A percentile compares a stretch with the other conserved stretches of the same genome.
Conservation (phyloP, 768 basidiomycete genomes). For the Sarcomyxa edulis region DNA sequence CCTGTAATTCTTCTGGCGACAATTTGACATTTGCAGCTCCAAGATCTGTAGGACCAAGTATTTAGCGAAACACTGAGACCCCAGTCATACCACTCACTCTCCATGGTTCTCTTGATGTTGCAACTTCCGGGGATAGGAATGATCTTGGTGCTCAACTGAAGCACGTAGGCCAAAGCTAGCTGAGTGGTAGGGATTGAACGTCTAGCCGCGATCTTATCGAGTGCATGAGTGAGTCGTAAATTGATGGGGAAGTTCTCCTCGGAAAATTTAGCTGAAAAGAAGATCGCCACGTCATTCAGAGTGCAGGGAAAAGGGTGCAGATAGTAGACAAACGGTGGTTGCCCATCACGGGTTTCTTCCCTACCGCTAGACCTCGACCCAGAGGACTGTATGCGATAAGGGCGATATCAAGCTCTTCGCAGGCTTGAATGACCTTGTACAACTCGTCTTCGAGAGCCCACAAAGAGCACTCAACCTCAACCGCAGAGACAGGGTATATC, state of each 20-base stretch:
- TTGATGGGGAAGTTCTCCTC: not conserved
- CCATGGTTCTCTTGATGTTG: too few relatives aligned
- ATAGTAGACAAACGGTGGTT: too few relatives aligned
- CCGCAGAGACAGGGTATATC: not conserved
- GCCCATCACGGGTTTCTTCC: too few relatives aligned
- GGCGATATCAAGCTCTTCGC: not conserved
- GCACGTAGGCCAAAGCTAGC: not conserved
- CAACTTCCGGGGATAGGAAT: too few relatives aligned
- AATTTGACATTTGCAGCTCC: constrained; percentile 1
- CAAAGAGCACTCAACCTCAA: too few relatives aligned
- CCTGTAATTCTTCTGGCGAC: not conserved
- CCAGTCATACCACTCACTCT: too few relatives aligned
- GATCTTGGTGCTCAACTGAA: not conserved
- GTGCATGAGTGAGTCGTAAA: not conserved
- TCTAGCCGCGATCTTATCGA: not conserved
- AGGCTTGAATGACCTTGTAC: not conserved
- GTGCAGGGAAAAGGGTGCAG: not conserved
- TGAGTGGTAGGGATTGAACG: not conserved
- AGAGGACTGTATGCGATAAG: constrained; percentile 3
- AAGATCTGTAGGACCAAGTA: too few relatives aligned
- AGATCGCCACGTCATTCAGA: not conserved
- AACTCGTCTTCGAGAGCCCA: constrained; percentile 1
- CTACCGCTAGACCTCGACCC: constrained; percentile 1
- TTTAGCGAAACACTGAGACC: too few relatives aligned
- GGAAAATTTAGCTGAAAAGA: not conserved